Evolutionary conservation across 2,329 filamentous ascomycete genomes (phyloP), one percentile per base, ranked within the genome.

Genomic region (Fusarium cyanostomum): DNA sequence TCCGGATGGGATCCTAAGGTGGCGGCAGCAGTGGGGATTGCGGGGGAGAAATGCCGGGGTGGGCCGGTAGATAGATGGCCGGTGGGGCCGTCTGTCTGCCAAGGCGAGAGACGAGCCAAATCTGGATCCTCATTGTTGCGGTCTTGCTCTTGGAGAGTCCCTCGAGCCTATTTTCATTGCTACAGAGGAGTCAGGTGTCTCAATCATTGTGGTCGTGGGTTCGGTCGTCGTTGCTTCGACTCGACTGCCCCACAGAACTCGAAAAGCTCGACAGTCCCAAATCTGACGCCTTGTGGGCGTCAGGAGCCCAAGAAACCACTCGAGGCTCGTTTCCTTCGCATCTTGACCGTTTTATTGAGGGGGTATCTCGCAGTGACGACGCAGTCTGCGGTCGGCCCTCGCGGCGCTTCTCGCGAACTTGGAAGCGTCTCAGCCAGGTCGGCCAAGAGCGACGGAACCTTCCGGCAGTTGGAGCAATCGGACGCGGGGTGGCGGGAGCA

Each of bases 401-500:
- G 28, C 18, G 42, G 9, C 48, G 43, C 24, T 57, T 64, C 43
- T 64, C 56, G 13, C 37, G 49, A 31, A 15, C 45, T 28, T 31
- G 33, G 11, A 26, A 21, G 8, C 26, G 24, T 28, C 39, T 56
- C 13, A 53, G 28, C 31, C 56, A 64, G 11, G 10, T 30, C 6
- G 64, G 61, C 64, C 64, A 67, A 39, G 64, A 67, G 15, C 57
- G 39, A 11, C 61, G 57, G 30, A 67, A 59, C 41, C 64, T 66
- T n/a, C 64, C 64, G 16, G 42, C 63, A 11, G 64, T 67, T 21
- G 64, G 64, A 5, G 64, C 61, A 21, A 66, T 67, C 12, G 42
- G 26, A 15, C 16, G 30, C 8, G 50, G 21, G 5, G 12, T 46
- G 27, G 42, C 38, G 13, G 61, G 53, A 35, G 53, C 50, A 44